Percentiles rank a stretch among this genome's conserved stretches.
Conservation (phyloP, 208 protist genomes). For the Wallacemonas rigidus region DNA sequence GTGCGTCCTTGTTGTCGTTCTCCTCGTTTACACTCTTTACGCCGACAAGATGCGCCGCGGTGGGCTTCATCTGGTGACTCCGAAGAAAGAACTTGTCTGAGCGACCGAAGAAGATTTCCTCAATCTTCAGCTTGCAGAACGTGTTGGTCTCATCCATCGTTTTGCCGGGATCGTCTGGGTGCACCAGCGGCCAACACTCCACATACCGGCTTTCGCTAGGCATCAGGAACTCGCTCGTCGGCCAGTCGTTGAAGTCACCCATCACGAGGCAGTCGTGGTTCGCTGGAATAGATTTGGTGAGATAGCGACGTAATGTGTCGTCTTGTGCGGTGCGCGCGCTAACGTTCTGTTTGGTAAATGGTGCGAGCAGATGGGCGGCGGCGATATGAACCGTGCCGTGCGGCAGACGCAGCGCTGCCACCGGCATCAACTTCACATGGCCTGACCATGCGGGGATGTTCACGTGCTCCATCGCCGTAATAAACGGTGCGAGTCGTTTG, state of each 20-base stretch:
- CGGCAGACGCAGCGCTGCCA: constrained; percentile 47
- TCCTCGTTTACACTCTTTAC: constrained; percentile 85
- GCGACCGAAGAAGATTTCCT: constrained; percentile 91
- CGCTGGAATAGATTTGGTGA: constrained; percentile 42
- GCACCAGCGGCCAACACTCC: constrained; percentile 84
- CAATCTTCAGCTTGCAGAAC: constrained; percentile 91
- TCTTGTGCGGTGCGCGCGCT: constrained; percentile 79
- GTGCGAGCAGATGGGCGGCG: constrained; percentile 78
- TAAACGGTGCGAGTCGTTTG: constrained; percentile 34
- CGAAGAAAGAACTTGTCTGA: constrained; percentile 87
- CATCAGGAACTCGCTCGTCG: constrained; percentile 86
- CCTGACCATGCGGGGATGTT: constrained; percentile 89
- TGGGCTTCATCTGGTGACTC: constrained; percentile 52
- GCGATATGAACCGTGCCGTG: constrained; percentile 47
- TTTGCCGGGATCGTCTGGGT: constrained; percentile 66
- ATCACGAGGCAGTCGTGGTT: constrained; percentile 71
- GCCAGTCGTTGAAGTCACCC: constrained; percentile 94
- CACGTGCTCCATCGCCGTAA: constrained; percentile 61
- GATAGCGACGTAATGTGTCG: constrained; percentile 52
- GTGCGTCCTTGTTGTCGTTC: constrained; percentile 70
- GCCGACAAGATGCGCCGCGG: constrained; percentile 80
- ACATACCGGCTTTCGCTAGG: constrained; percentile 67
- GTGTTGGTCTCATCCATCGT: constrained; percentile 93
- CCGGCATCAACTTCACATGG: constrained; percentile 87
- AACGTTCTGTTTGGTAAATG: constrained; percentile 75